phyloP scores from a whole-genome alignment of 192 early-diverging fungal genomes.

The Umbelopsis ramanniana region DNA sequence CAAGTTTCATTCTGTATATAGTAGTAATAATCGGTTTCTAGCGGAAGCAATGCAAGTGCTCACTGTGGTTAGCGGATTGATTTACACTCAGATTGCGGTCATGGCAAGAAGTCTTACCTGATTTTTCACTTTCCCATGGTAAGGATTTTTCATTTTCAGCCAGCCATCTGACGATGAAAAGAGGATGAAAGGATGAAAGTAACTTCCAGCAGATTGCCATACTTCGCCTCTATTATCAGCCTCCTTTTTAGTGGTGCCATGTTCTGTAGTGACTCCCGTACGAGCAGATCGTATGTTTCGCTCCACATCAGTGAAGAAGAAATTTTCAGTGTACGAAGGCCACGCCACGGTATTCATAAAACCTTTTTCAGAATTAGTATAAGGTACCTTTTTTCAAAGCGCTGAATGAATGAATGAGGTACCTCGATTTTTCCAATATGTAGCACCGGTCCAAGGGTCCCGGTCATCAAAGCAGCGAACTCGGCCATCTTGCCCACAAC shows the following conservation, averaged over 20 bases:
- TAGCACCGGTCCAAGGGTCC: slow-evolving; percentile 1
- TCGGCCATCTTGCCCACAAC: slow-evolving; percentile 15
- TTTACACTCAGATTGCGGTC: too few relatives aligned
- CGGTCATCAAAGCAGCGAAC: slow-evolving; percentile 14
- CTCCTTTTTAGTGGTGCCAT: neutral
- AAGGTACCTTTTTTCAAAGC: neutral
- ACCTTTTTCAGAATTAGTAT: neutral
- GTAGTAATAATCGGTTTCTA: neutral
- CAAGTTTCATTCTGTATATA: slow-evolving; percentile 29
- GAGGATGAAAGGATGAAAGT: slow-evolving; percentile 16
- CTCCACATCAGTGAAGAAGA: slow-evolving; percentile 1
- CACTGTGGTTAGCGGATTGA: neutral
- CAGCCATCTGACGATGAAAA: slow-evolving; percentile 17
- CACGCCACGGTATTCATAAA: neutral
- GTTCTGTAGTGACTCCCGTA: neutral
- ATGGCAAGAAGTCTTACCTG: neutral
- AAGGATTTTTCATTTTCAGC: slow-evolving; percentile 27
- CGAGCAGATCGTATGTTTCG: neutral
- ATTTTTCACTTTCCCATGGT: neutral
- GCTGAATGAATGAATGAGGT: too few relatives aligned
- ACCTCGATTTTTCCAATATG: slow-evolving; percentile 17
- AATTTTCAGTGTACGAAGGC: neutral
- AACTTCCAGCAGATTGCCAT: neutral
- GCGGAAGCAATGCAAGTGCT: neutral
- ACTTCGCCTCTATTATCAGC: neutral